Conservation (phyloP, 2,329 filamentous ascomycete genomes). For the Aspergillus bombycis region DNA sequence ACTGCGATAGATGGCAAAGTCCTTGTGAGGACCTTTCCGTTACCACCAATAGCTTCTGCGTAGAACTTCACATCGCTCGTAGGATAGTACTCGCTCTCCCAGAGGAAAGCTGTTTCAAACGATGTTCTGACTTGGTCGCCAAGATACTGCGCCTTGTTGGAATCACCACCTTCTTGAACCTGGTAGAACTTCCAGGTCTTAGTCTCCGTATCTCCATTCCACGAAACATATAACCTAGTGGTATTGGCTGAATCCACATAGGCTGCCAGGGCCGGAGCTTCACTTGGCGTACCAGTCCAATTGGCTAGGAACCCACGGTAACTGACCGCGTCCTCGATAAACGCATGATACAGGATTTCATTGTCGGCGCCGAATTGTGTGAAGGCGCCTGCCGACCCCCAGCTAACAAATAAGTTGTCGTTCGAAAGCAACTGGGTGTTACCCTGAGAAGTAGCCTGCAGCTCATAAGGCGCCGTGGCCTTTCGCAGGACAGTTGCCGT, state of each 20-base stretch:
- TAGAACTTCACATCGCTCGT: not conserved
- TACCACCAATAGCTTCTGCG: not conserved
- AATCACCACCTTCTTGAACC: not conserved
- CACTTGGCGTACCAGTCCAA: constrained; percentile 39
- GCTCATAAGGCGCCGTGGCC: constrained; percentile 20
- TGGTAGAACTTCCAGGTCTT: constrained; percentile 51
- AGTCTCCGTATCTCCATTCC: constrained; percentile 55
- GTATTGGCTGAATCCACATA: constrained; percentile 27
- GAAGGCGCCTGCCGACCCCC: constrained; percentile 29
- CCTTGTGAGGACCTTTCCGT: not conserved
- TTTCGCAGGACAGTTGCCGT: constrained; percentile 9
- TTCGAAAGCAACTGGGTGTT: constrained; percentile 32
- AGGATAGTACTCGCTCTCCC: not conserved
- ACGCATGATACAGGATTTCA: constrained; percentile 37
- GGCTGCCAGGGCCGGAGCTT: constrained; percentile 38
- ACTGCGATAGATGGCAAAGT: not conserved
- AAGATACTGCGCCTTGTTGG: not conserved
- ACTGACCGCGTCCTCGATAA: constrained; percentile 37
- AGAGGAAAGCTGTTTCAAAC: not conserved
- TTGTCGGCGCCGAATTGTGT: constrained; percentile 31
- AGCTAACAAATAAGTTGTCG: constrained; percentile 31
- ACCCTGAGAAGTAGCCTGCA: constrained; percentile 27
- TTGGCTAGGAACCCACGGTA: constrained; percentile 43
- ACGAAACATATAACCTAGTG: constrained; percentile 54
- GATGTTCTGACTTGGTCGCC: not conserved